These are phyloP conservation scores for Castanospermum australe DNA, from an alignment of 306 rosid genomes.

Conservation along the genomic window DNA sequence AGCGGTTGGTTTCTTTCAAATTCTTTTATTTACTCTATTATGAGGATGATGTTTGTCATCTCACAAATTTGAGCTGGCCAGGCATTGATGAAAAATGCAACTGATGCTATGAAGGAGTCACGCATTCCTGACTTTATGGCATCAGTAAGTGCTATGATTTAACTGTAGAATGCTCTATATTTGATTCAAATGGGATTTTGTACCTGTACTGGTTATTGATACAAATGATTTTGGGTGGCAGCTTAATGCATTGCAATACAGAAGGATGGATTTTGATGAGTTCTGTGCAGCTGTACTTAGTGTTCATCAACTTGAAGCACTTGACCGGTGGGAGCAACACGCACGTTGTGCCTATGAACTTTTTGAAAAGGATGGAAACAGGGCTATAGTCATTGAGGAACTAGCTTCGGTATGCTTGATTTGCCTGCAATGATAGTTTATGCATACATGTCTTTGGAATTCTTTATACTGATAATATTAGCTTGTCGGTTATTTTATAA, in stretches of 20 bases:
- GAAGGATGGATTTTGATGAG: conserved; percentile 83
- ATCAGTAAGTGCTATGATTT: conserved; percentile 45
- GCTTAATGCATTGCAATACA: conserved; percentile 71
- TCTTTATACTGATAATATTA: not conserved
- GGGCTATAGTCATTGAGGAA: conserved; percentile 75
- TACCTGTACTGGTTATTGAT: not conserved
- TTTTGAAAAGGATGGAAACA: conserved; percentile 76
- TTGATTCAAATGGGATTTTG: not conserved
- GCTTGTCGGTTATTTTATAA: not conserved
- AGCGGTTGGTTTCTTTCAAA: conserved; percentile 52
- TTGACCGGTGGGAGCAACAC: conserved; percentile 70
- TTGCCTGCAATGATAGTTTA: not conserved
- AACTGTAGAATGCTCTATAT: not conserved
- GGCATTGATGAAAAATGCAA: conserved; percentile 70
- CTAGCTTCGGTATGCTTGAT: conserved; percentile 70
- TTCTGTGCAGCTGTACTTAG: conserved; percentile 75
- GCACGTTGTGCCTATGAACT: conserved; percentile 74
- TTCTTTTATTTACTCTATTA: not conserved
- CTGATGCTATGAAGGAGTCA: conserved; percentile 80
- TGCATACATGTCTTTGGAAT: not conserved
- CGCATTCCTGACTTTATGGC: conserved; percentile 54
- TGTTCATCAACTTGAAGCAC: conserved; percentile 70
- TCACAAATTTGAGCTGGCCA: conserved; percentile 28
- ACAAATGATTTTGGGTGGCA: conserved; percentile 34
- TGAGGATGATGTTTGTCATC: conserved; percentile 16